A percentile compares a stretch with the other conserved stretches of the same genome.
These are phyloP conservation scores for Arthroderma sp. DNA, from an alignment of 2,329 filamentous ascomycete genomes.

Conservation along the genomic window DNA sequence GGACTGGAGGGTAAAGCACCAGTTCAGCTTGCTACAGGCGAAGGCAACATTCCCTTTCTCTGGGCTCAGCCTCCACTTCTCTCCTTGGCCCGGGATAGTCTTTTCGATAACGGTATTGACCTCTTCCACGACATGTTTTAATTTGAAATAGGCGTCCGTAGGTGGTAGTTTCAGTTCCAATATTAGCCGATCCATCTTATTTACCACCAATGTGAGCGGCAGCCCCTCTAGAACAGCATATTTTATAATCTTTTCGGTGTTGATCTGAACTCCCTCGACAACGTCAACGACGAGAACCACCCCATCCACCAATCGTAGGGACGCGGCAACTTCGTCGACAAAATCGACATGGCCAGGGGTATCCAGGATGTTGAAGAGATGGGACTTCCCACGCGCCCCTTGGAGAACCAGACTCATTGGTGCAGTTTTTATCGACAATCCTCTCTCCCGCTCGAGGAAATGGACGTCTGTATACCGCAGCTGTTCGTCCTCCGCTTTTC, in stretches of 20 bases:
- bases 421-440: slow-evolving; percentile 79
- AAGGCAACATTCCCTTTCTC: slow-evolving; percentile 99
- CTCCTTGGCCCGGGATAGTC: slow-evolving; percentile 66
- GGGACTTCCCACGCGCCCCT: slow-evolving; percentile 81
- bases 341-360: slow-evolving; percentile 98
- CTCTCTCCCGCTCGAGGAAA: slow-evolving; percentile 74
- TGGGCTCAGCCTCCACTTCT: slow-evolving; percentile 69
- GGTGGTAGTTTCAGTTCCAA: slow-evolving; percentile 88
- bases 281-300: slow-evolving; percentile 90
- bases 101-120: slow-evolving; percentile 93
- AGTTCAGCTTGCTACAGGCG: slow-evolving; percentile 81
- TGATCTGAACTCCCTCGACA: slow-evolving; percentile 96
- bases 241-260: slow-evolving; percentile 94
- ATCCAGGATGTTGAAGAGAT: slow-evolving; percentile 87
- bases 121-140: slow-evolving; percentile 97
- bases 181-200: slow-evolving; percentile 94
- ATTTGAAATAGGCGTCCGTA: slow-evolving; percentile 93
- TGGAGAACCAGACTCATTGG: slow-evolving; percentile 90
- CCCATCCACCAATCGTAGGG: slow-evolving; percentile 76
- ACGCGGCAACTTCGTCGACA: slow-evolving; percentile 87
- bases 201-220: slow-evolving; percentile 79
- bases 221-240: slow-evolving; percentile 84
- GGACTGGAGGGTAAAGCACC: slow-evolving; percentile 89
- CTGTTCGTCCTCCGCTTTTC: slow-evolving; percentile 74
- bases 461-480: slow-evolving; percentile 91